Base-by-base conservation (phyloP, 2,329 filamentous ascomycete species). In the Hansfordia pulvinata region DNA sequence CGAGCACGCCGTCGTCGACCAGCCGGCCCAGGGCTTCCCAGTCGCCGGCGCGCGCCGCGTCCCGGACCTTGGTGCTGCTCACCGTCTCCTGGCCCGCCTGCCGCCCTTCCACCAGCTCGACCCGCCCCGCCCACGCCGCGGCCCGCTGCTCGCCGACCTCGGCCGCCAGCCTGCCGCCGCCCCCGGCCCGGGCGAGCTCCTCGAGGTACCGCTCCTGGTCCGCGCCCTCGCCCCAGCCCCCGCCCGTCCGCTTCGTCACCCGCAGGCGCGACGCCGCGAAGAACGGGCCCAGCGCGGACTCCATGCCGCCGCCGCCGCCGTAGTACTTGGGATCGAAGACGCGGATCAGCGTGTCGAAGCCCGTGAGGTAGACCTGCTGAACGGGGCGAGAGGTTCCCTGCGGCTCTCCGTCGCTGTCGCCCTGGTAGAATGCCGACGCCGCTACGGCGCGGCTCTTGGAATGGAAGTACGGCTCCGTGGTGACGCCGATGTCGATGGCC, bases 321-420 rank as follows among this genome's bases (percentile, higher is more conserved):
- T 84, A 83, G 51, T 88, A 88, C 45, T 78, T 81, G 1, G 76
- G 65, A 25, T 80, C 60, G 28, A 81, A 69, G 27, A 88, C 70
- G 12, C 81, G 67, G 10, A 78, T 69, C 6, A 86, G 53, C 0
- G 81, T 88, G 41, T 88, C 81, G 44, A 73, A 88, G 16, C 82
- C 82, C 2, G 72, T 67, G 3, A 86, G 64, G 41, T 81, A 81
- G 4, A 80, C 54, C 40, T 84, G 77, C 28, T 63, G 54, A 6
- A n/a, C n/a, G n/a, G 47, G 42, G 8, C 17, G 19, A 17, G 10
- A 30, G 17, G 13, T 23, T 8, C n/a, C 20, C 20, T 25, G 3
- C 23, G 14, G 12, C 20, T 12, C 17, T 17, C 18, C 13, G 19
- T 5, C 25, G 31, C 42, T 9, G 22, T 30, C 7, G 8, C 12